Evolutionary conservation across 805 yeast genomes (phyloP), one percentile per base, ranked within the genome.

Genomic region (Pichia nakasei): DNA sequence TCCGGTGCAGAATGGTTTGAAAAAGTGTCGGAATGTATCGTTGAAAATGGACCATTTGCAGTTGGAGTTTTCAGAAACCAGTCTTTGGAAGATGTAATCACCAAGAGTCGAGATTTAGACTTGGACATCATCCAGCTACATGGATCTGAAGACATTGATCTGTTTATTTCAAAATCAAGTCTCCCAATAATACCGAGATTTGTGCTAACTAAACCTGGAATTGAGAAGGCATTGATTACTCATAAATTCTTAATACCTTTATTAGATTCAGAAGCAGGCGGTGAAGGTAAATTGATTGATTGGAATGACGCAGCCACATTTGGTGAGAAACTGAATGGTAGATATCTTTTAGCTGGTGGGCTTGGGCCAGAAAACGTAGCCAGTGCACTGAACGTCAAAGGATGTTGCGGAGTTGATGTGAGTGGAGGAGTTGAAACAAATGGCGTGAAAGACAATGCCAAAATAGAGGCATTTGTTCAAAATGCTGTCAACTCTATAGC

Each of bases 41-140:
- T 39, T 11, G 49, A 45, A 20, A 59, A 66, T 36, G 85, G 88
- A 0, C 93, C 93, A 0, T 76, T 68, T 51, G 60, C 84, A 2
- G 96, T 88, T 2, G 98, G 97, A 1, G 98, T 91, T 3, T 87
- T 91, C 65, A 69, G 89, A 47, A 86, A 93, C 59, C 97, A 89
- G 60, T 55, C 81, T 0, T 54, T 82, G 3, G 80, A 74, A 2
- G 83, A 81, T 13, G 82, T 91, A 1, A 58, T 68, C 35, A 45
- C 51, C 9, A 53, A 72, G 2, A 70, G 72, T 0, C 50, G 57
- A 2, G 71, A 69, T 8, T 60, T 80, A 15, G 65, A 66, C 1
- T 57, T 88, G 4, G 97, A 93, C 60, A 65, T 86, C 22, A 83
- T 93, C 1, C 98, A 93, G 59, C 64, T 93, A 12, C 98, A 93